phyloP scores from a whole-genome alignment of 2,329 filamentous ascomycete genomes.

The Sclerotinia nivalis region DNA sequence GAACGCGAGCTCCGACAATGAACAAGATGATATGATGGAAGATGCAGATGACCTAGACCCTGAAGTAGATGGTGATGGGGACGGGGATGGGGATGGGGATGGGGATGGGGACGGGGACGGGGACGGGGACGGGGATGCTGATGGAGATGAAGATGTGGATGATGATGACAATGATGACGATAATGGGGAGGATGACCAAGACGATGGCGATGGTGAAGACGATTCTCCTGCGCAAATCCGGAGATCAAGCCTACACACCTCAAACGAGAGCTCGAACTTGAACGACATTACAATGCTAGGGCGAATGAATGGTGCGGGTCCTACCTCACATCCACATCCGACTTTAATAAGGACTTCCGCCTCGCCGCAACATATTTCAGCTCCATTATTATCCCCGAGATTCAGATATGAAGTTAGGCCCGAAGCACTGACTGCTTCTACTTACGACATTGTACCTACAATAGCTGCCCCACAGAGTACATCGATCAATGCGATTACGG shows the following conservation, averaged over 20 bases:
- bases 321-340: conserved; percentile 39
- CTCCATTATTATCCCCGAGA: conserved; percentile 45
- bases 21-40: conserved; percentile 61
- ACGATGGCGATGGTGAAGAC: conserved; percentile 52
- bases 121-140: conserved; percentile 47
- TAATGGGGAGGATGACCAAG: conserved; percentile 42
- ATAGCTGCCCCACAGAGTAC: conserved; percentile 96
- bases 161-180: conserved; percentile 44
- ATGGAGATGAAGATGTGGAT: conserved; percentile 41
- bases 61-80: conserved; percentile 39
- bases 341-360: conserved; percentile 37
- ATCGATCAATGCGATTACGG: conserved; percentile 87
- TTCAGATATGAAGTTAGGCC: conserved; percentile 66
- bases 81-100: conserved; percentile 41
- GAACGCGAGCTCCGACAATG: conserved; percentile 51
- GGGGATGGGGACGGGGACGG: conserved; percentile 41
- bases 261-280: conserved; percentile 39
- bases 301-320: conserved; percentile 36
- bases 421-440: conserved; percentile 74
- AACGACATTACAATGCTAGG: conserved; percentile 32
- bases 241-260: conserved; percentile 36
- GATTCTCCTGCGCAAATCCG: conserved; percentile 46
- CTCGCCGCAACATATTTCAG: conserved; percentile 39
- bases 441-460: conserved; percentile 95
- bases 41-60: conserved; percentile 44